Base-by-base conservation (phyloP, 176 grass and related monocot species). In the Poa pratensis region DNA sequence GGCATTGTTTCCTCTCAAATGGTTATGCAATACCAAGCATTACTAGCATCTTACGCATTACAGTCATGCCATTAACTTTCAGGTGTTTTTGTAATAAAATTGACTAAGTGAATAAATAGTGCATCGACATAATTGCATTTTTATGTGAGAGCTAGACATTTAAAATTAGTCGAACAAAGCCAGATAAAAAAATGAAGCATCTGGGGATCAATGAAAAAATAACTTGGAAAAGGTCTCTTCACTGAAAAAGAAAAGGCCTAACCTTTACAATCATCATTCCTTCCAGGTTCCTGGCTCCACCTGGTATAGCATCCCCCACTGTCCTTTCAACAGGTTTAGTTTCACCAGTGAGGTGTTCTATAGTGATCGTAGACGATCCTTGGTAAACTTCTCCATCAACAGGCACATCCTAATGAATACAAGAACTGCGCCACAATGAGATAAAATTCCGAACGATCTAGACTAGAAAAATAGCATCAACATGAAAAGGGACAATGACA, bases 241-340 rank as follows among this genome's bases (percentile, higher is more conserved):
- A 23, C 23, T 62, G 14, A 94, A 86, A 48, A 51, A 77, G 49
- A 51, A 50, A 87, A 83, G 22, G 58, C 48, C 84, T 78, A 57
- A 97, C 95, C 93, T 95, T 98, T 37, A 98, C 91, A 81, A 98
- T 92, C 96, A 98, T 90, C 96, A 98, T 98, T 81, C 96, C 96
- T 90, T 98, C 96, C 86, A 98, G 82, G 75, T 98, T 98, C 69
- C 93, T 90, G 18, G 96, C 96, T 78, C 96, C 96, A 65, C 96
- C 96, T 48, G 96, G 96, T 87, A 98, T 95, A 57, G 89, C 43
- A 94, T 98, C 96, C 72, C 96, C 96, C 34, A 90, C 85, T 14
- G 81, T 90, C 81, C 96, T 92, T 87, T 98, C 96, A 46, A 98
- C 73, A 58, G 96, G 96, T 80, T 98, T 98, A 24, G 89, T 86